Base-by-base conservation (phyloP, 192 early-diverging fungal species). In the Coemansia biformis region DNA sequence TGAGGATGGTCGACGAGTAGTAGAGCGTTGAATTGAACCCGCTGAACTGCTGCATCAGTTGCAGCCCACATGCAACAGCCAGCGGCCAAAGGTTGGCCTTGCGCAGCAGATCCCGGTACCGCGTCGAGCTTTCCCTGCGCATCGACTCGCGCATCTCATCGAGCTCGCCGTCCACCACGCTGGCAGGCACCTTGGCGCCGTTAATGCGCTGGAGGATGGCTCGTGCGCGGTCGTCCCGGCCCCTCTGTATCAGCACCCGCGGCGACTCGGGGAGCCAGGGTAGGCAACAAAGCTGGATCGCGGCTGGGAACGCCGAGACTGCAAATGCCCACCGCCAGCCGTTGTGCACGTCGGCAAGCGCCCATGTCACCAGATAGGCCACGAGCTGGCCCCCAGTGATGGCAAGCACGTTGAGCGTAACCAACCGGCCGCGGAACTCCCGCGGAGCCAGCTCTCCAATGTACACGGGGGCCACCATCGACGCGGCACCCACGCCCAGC, bases 1-100 rank as follows among this genome's bases (percentile, higher is more conserved):
- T 63, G 35, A 80, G 72, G 17, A 81, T 76, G 17, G 59, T 63
- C 18, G 76, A 52, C 32, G 77, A 67, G 55, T 87, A 88, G 66
- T 89, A 89, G 51, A 89, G 76, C 35, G 85, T 77, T 9, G 80
- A 72, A 51, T 87, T 87, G 78, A 85, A 84, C 43, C 86, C 86
- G 18, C 84, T 82, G 45, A 79, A 78, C 63, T 85, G 86, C 66
- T 87, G 85, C 63, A 81, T 82, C 16, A 83, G 49, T 54, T 87
- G 85, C 54, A 89, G 59, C 23, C 81, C 41, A 29, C 81, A 62
- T 24, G 70, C 87, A 30, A 89, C 71, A 16, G 83, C 9, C 15
- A 86, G 62, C 48, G 83, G 79, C 38, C 69, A 74, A 9, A 73
- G 35, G 48, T 81, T 84, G 37, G 63, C 59, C 1, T 54, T 51